These are phyloP conservation scores for Pluteus cervinus DNA, from an alignment of 768 basidiomycete genomes.

Conservation along the genomic window DNA sequence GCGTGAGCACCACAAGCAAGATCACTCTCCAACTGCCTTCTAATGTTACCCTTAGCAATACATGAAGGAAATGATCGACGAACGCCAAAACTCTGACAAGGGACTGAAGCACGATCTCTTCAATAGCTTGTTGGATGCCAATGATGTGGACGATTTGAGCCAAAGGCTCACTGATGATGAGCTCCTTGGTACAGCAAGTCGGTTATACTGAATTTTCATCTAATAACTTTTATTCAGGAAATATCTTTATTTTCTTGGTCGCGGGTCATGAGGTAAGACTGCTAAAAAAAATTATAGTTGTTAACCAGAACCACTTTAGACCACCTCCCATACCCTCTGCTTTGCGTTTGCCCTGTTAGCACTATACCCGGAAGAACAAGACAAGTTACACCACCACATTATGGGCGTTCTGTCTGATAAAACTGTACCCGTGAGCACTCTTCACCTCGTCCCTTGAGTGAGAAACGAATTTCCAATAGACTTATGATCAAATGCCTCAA, in stretches of 20 bases:
- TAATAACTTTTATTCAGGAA: constrained; percentile 19
- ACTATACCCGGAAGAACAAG: constrained; percentile 29
- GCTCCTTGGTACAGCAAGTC: constrained; percentile 24
- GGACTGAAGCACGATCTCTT: constrained; percentile 45
- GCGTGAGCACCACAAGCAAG: constrained; percentile 26
- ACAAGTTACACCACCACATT: constrained; percentile 28
- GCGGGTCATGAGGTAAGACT: constrained; percentile 52
- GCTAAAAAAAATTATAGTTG: background rate
- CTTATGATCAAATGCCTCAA: constrained; percentile 34
- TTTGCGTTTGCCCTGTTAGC: constrained; percentile 36
- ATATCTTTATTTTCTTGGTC: constrained; percentile 47
- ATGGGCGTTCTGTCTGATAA: constrained; percentile 24
- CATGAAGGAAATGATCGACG: constrained; percentile 48
- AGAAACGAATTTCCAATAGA: constrained; percentile 13
- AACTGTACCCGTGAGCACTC: constrained; percentile 21
- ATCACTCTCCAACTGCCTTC: background rate
- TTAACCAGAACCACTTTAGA: constrained; percentile 16
- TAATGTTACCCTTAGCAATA: constrained; percentile 19
- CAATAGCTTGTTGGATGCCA: constrained; percentile 44
- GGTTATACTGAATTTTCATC: background rate
- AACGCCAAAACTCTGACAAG: constrained; percentile 29
- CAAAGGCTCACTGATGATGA: constrained; percentile 36
- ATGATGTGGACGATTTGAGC: constrained; percentile 29
- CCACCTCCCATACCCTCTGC: constrained; percentile 28
- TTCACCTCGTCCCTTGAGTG: background rate